phyloP scores from a whole-genome alignment of 208 protist species.

The Leishmania amazonensis region DNA sequence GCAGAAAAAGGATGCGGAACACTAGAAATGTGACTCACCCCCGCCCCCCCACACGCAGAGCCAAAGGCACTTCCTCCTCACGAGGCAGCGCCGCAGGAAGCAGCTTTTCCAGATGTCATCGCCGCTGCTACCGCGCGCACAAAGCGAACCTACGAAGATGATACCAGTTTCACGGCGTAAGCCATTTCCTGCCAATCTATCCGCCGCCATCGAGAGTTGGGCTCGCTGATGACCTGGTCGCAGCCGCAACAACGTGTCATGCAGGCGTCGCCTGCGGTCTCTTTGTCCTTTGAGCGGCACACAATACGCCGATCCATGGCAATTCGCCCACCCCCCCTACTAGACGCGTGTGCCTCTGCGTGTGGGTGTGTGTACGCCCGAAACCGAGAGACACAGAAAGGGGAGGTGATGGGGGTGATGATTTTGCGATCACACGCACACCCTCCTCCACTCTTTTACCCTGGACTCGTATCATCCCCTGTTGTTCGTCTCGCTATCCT shows the following conservation, averaged over 20 bases:
- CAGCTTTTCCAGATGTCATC: background rate
- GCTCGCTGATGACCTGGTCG: background rate
- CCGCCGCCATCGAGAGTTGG: background rate
- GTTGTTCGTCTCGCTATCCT: background rate
- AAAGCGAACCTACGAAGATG: background rate
- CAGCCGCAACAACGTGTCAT: background rate
- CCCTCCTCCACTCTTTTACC: background rate
- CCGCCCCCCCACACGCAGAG: background rate
- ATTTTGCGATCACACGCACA: background rate
- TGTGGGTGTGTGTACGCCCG: background rate
- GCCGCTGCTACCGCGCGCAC: background rate
- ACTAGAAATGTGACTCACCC: background rate
- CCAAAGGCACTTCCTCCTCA: background rate
- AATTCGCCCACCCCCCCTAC: background rate
- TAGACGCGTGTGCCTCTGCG: background rate
- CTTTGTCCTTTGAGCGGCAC: background rate
- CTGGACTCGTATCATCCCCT: background rate
- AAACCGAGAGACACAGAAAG: background rate
- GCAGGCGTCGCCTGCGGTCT: background rate
- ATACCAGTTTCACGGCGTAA: background rate
- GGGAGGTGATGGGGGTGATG: background rate
- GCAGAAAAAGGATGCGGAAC: background rate
- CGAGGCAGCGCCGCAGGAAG: background rate
- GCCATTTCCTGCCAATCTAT: background rate
- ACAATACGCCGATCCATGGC: background rate